A percentile compares a stretch with the other conserved stretches of the same genome.
Conservation (phyloP, 108 stramenopile species). For the Cyclotella distinguenda region DNA sequence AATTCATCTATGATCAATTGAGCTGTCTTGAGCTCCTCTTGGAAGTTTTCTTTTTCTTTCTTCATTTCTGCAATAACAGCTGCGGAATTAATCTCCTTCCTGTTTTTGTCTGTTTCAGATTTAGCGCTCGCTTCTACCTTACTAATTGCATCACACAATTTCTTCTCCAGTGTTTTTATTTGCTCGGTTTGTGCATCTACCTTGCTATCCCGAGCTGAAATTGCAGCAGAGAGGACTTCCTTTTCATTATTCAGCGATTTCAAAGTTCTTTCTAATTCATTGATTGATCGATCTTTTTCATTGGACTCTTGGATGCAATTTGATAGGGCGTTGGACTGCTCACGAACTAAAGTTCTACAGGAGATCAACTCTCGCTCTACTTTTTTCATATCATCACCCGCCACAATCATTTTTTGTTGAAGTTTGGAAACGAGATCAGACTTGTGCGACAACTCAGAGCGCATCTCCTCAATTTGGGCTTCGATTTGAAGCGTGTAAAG, state of each 20-base stretch:
- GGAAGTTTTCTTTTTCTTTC: constrained; percentile 32
- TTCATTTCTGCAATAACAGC: constrained; percentile 35
- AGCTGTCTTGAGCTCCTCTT: constrained; percentile 45
- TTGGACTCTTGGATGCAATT: constrained; percentile 13
- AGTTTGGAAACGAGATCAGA: constrained; percentile 37
- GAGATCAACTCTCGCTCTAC: constrained; percentile 32
- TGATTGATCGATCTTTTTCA: constrained; percentile 12
- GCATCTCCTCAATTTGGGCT: constrained; percentile 41
- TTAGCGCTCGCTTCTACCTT: constrained; percentile 11
- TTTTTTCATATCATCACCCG: constrained; percentile 16
- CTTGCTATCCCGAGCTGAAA: constrained; percentile 75
- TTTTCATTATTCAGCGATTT: constrained; percentile 74
- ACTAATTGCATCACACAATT: constrained; percentile 4
- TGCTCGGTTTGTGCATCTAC: constrained; percentile 52
- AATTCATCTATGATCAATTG: constrained; percentile 35
- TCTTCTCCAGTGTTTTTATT: constrained; percentile 33
- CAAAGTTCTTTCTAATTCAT: constrained; percentile 28
- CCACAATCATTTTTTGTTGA: constrained; percentile 15
- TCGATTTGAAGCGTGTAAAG: constrained; percentile 23
- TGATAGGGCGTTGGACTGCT: constrained; percentile 20
- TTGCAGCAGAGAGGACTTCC: constrained; percentile 68
- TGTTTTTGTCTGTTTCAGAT: constrained; percentile 12
- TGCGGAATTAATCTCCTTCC: constrained; percentile 11
- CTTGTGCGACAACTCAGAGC: constrained; percentile 43
- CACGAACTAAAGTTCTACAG: constrained; percentile 8